Conservation (phyloP, 2,329 filamentous ascomycete genomes). For the Pseudopyricularia cyperi region DNA sequence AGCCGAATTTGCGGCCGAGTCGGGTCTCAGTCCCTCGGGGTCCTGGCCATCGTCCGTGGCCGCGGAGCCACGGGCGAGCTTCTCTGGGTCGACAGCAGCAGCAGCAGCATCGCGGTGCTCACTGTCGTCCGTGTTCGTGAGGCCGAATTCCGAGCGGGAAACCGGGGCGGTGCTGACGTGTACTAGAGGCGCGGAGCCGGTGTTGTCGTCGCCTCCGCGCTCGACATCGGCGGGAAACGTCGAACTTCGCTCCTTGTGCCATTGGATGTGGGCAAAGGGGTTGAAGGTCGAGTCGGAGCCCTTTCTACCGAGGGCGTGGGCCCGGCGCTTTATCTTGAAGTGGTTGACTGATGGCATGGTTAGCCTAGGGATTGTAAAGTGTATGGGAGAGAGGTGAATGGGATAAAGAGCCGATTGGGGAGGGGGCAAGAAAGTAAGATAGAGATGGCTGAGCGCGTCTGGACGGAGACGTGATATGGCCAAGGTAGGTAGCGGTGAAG, state of each 20-base stretch:
- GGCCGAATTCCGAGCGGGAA: not conserved
- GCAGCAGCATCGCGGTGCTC: constrained; percentile 1
- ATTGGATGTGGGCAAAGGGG: constrained; percentile 28
- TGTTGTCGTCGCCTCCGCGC: constrained; percentile 9
- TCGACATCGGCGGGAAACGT: constrained; percentile 23
- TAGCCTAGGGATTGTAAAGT: not conserved
- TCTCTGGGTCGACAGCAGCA: not conserved
- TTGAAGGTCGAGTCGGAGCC: constrained; percentile 26
- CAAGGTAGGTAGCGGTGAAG: too few species aligned
- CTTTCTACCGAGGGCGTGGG: constrained; percentile 27
- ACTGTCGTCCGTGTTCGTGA: not conserved
- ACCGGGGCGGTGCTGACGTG: constrained; percentile 18
- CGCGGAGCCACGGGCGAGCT: not conserved
- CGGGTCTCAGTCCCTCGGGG: constrained; percentile 1
- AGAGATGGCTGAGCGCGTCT: too few species aligned
- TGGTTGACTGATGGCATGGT: constrained; percentile 26
- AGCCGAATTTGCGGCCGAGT: too few species aligned
- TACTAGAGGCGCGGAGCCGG: constrained; percentile 17
- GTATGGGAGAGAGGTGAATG: too few species aligned
- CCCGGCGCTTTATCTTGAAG: constrained; percentile 28
- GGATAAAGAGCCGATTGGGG: too few species aligned
- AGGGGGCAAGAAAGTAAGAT: too few species aligned
- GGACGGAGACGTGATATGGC: too few species aligned
- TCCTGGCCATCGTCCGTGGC: not conserved
- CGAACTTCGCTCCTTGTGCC: constrained; percentile 16